Evolutionary conservation across 2,329 filamentous ascomycete genomes (phyloP).

Genomic region (Cercospora sesami): DNA sequence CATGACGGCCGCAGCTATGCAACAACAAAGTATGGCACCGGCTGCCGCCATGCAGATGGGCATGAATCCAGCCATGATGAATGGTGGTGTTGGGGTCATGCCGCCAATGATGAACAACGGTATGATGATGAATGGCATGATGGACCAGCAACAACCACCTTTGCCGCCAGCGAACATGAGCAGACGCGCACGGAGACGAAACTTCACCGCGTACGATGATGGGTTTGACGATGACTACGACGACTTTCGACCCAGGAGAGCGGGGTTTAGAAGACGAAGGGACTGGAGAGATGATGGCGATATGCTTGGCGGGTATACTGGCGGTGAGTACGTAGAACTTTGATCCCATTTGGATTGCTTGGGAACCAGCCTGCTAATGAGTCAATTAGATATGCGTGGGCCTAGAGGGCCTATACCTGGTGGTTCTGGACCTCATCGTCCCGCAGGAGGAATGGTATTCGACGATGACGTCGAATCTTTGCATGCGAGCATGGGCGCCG

Average conservation of each 20-base stretch:
- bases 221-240: conserved; percentile 22
- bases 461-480: background rate
- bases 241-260: conserved; percentile 13
- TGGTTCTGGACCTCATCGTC: background rate
- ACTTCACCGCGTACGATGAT: conserved; percentile 16
- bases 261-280: conserved; percentile 9
- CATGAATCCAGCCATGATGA: conserved; percentile 20
- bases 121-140: conserved; percentile 16
- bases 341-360: background rate
- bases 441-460: conserved; percentile 1
- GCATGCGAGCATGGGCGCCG: background rate
- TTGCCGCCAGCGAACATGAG: conserved; percentile 3
- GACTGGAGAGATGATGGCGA: conserved; percentile 22
- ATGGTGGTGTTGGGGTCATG: conserved; percentile 5
- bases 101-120: conserved; percentile 9
- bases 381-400: conserved; percentile 9
- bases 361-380: background rate
- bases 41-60: conserved; percentile 13
- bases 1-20: conserved; percentile 1
- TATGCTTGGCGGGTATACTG: conserved; percentile 21
- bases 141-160: conserved; percentile 7
- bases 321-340: conserved; percentile 26
- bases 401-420: conserved; percentile 20
- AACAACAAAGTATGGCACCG: conserved; percentile 5
- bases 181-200: conserved; percentile 15